Evolutionary conservation across 106 monocot species (phyloP).

Genomic region (Gastrodia elata): DNA sequence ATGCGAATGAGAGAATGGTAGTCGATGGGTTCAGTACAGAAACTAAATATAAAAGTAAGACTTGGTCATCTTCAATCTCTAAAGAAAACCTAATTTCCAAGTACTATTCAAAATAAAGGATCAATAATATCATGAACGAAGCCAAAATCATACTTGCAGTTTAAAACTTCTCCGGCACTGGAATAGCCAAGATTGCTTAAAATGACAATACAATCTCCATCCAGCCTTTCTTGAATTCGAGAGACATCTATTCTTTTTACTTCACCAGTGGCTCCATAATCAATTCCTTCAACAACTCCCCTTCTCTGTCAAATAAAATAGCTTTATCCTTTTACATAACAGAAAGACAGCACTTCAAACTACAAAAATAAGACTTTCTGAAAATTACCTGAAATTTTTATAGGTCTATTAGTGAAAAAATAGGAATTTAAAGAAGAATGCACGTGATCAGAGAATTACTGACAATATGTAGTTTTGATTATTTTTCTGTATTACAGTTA

Average conservation of each 20-base stretch:
- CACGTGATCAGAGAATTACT: neutral
- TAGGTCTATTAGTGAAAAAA: neutral
- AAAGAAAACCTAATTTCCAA: neutral
- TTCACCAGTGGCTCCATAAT: slow-evolving; percentile 91
- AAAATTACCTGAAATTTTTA: neutral
- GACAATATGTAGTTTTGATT: too few species aligned
- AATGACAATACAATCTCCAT: slow-evolving; percentile 71
- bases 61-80: neutral
- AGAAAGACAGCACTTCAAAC: neutral
- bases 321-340: neutral
- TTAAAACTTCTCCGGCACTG: slow-evolving; percentile 80
- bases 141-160: slow-evolving; percentile 78
- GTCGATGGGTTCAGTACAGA: neutral
- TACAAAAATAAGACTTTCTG: neutral
- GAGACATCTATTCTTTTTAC: slow-evolving; percentile 85
- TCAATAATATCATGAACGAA: neutral
- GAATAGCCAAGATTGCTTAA: slow-evolving; percentile 93
- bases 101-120: neutral
- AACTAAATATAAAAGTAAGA: neutral
- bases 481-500: too few species aligned
- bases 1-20: neutral
- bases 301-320: slow-evolving; percentile 61
- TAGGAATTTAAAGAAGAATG: neutral
- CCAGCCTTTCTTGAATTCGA: slow-evolving; percentile 65
- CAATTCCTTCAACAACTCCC: slow-evolving; percentile 87